Base-by-base conservation (phyloP, 1,139 yeast genomes). In the Magnusiomyces fungicola region DNA sequence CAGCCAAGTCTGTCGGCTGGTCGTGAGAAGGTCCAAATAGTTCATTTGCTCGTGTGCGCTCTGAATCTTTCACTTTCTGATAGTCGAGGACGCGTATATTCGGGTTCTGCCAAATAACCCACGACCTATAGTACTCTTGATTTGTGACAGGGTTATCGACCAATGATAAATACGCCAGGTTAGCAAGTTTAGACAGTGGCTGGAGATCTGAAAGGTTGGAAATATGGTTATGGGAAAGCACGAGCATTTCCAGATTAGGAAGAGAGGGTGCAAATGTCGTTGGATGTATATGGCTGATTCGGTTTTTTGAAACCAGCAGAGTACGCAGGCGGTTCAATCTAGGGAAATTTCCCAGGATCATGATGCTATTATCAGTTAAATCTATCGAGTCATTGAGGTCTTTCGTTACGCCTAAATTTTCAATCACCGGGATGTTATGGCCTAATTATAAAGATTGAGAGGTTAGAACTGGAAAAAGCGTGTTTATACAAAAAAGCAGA, bases 71-170 rank as follows among this genome's bases (percentile, higher is more conserved):
- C 14, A 90, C 77, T 56, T 77, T 79, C 46, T 73, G 71, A 57
- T 80, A 85, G 62, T 90, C 97, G 42, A 90, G 63, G 0, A 83
- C 73, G 46, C 74, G 69, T 46, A 90, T 62, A 1, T 71, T 63
- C 0, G 96, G 96, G 4, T 83, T 57, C 12, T 78, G 59, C 80
- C 86, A 78, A 1, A 87, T 70, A 2, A 81, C 63, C 60, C 78
- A 76, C 14, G 69, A 57, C 48, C 96, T 69, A 61, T 88, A 89
- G 58, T 83, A 62, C 21, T 73, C 70, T n/a, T 69, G 58, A 21
- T 67, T 60, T 1, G 78, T 65, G 0, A 88, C 72, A 0, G 86
- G 86, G 59, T 88, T 89, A 1, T 81, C 86, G 1, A 65, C 53
- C 24, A 89, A 62, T 2, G 77, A 68, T 38, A 90, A 61, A 50